Percentiles rank a stretch among this genome's conserved stretches.
Conservation (phyloP, 108 stramenopile species). For the Nitzschia inconspicua region DNA sequence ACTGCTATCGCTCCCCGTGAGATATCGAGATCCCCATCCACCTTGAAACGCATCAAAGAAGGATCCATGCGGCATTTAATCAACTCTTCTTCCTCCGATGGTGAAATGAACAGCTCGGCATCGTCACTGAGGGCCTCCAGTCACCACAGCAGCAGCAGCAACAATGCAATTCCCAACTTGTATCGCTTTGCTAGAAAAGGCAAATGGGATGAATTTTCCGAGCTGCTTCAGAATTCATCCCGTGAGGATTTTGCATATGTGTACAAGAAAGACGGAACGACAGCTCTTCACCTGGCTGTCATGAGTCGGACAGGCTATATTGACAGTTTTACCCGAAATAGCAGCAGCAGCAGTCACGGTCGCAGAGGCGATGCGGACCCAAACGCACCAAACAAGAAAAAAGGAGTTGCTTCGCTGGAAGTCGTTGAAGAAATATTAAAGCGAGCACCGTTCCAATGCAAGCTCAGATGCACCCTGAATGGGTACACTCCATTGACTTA, state of each 20-base stretch:
- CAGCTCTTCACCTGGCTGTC: constrained; percentile 41
- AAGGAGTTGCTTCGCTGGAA: constrained; percentile 21
- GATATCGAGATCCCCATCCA: too few relatives aligned
- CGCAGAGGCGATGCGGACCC: too few relatives aligned
- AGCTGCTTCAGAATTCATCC: background rate
- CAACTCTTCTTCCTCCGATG: too few relatives aligned
- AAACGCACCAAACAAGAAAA: too few relatives aligned
- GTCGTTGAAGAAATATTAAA: constrained; percentile 36
- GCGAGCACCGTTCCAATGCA: constrained; percentile 32
- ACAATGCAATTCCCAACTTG: constrained; percentile 1
- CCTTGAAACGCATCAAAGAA: too few relatives aligned
- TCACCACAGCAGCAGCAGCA: too few relatives aligned
- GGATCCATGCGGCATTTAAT: too few relatives aligned
- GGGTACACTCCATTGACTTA: constrained; percentile 37
- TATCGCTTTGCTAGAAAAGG: constrained; percentile 16
- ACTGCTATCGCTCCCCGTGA: too few relatives aligned
- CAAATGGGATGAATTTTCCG: constrained; percentile 12
- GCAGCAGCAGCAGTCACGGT: too few relatives aligned
- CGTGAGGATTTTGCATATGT: constrained; percentile 21
- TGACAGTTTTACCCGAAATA: constrained; percentile 9
- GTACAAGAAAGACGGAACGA: constrained; percentile 36
- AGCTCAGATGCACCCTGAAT: constrained; percentile 15
- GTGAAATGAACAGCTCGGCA: too few relatives aligned
- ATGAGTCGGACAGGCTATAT: constrained; percentile 42
- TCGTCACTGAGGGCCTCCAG: too few relatives aligned